Evolutionary conservation across 805 yeast genomes (phyloP), one percentile per base, ranked within the genome.

Genomic region (Kuraishia cidri): DNA sequence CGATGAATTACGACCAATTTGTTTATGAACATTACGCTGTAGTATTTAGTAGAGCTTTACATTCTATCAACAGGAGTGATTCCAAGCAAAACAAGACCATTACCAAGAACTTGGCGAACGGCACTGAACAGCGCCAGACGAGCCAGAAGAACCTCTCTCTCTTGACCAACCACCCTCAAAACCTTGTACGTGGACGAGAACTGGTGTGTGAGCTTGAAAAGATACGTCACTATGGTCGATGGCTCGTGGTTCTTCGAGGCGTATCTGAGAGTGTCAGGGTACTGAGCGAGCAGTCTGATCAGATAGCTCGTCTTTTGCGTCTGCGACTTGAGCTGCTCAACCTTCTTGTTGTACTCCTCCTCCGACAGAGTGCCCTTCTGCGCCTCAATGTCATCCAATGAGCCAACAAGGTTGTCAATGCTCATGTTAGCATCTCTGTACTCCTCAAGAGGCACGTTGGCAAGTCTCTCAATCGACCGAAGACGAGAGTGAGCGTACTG

Each of bases 11-110:
- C 9, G 13, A 27, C 8, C n/a, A 19, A n/a, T 25, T n/a, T 9
- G 14, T 15, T 15, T 17, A 25, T 25, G 12, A 16, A 15, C 16
- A 27, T 16, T 16, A 27, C 15, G 21, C 10, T 27, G 20, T 9
- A 16, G 18, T 27, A 15, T 21, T 13, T 27, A 54, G 46, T 64
- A 60, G 30, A 50, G 54, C 10, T 24, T 62, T 68, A 90, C 97
- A 90, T 90, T 74, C 97, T 80, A 49, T 90, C 95, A 40, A 92
- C 97, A n/a, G 99, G 97, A 29, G 97, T 87, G 54, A 92, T 70
- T 36, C 97, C 96, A 50, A 92, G 66, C 51, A 92, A 64, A 29
- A 66, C 65, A 87, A 92, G 78, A 66, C 97, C 99, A 52, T 87
- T 88, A 62, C 67, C 67, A 46, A 92, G 67, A 9, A 86, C 94